Evolutionary conservation across 1,284 basidiomycete genomes (phyloP).

Genomic region (Rhodotorula sp.): DNA sequence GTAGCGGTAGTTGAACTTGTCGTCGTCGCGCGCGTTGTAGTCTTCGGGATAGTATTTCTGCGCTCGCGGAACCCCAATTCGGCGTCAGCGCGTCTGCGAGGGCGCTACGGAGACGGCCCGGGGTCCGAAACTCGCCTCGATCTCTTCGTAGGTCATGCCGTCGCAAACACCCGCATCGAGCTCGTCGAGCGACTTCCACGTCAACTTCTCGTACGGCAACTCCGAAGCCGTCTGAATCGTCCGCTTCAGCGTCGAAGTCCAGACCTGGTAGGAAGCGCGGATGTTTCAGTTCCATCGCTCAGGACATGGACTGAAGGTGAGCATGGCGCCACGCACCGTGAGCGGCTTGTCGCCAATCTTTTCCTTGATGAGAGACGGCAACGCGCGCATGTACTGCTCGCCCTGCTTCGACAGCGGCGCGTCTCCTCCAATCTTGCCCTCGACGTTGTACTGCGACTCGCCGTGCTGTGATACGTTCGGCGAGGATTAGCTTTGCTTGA

Average conservation of each 20-base stretch:
- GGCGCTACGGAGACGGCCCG: not conserved
- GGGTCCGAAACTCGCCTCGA: slow-evolving; percentile 62
- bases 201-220: slow-evolving; percentile 85
- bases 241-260: slow-evolving; percentile 91
- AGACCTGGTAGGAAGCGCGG: slow-evolving; percentile 59
- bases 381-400: slow-evolving; percentile 75
- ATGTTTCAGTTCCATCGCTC: not conserved
- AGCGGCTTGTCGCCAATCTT: slow-evolving; percentile 85
- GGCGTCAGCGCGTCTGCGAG: not conserved
- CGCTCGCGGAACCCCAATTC: too few species aligned
- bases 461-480: slow-evolving; percentile 62
- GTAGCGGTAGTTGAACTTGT: slow-evolving; percentile 99
- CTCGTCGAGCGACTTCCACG: slow-evolving; percentile 98
- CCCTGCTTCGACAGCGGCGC: slow-evolving; percentile 81
- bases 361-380: slow-evolving; percentile 83
- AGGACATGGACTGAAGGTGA: not conserved
- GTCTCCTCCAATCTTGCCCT: slow-evolving; percentile 96
- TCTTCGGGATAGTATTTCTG: slow-evolving; percentile 95
- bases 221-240: slow-evolving; percentile 86
- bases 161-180: slow-evolving; percentile 98
- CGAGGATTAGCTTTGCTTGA: too few species aligned
- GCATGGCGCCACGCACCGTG: slow-evolving; percentile 60
- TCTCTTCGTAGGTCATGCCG: slow-evolving; percentile 99
- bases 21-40: slow-evolving; percentile 96
- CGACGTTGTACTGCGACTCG: slow-evolving; percentile 94